Evolutionary conservation across 148 eudicot species (phyloP).

Genomic region (Nepenthes gracilis): DNA sequence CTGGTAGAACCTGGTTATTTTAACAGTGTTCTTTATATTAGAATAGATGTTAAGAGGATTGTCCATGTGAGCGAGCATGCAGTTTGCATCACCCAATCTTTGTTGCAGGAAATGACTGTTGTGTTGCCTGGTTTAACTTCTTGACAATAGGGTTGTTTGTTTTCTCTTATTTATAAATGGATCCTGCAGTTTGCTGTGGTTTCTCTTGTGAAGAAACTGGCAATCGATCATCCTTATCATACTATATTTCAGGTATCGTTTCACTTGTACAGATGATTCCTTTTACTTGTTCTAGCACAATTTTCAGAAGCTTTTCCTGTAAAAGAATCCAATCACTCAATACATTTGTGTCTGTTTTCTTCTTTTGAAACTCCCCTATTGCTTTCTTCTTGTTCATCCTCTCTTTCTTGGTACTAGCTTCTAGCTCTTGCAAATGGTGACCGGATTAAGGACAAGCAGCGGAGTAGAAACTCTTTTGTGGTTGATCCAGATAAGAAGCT

Average conservation of each 20-base stretch:
- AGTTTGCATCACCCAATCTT: too few relatives aligned
- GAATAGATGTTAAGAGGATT: too few relatives aligned
- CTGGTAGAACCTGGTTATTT: too few relatives aligned
- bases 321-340: background rate
- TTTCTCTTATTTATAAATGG: background rate
- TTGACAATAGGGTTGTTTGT: background rate
- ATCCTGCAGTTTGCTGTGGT: conserved; percentile 58
- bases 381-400: background rate
- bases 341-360: background rate
- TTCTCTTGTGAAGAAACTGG: conserved; percentile 90
- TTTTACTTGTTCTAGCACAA: background rate
- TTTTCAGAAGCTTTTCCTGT: background rate
- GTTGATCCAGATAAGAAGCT: conserved; percentile 91
- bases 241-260: conserved; percentile 75
- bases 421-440: conserved; percentile 96
- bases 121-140: background rate
- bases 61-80: too few relatives aligned
- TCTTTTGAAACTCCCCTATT: background rate
- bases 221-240: conserved; percentile 96
- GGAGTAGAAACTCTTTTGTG: conserved; percentile 93
- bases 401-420: conserved; percentile 35
- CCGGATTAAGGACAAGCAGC: conserved; percentile 94
- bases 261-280: conserved; percentile 1
- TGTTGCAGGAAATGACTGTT: too few relatives aligned
- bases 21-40: too few relatives aligned